Evolutionary conservation across 2,329 filamentous ascomycete species (phyloP), one percentile per base, ranked within the genome.

Genomic region (Simplicillium sp.): DNA sequence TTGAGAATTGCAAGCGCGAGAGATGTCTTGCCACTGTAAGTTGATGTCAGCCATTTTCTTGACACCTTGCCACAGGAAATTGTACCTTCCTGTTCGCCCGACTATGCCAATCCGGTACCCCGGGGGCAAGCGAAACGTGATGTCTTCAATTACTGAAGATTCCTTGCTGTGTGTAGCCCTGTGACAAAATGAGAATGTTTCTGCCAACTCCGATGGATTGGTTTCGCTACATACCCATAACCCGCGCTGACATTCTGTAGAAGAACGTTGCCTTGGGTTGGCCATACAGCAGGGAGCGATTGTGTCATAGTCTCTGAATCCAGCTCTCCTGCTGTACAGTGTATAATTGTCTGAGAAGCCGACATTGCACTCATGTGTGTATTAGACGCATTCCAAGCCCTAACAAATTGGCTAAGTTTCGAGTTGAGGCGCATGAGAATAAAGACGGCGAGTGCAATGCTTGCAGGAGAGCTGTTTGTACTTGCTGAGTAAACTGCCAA

Each of bases 41-140:
- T n/a, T 25, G 9, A 20, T 35, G 8, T 33, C 15, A 13, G 13
- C 29, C n/a, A 13, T 13, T 34, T 32, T 7, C n/a, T 14, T 17
- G 15, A 13, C 7, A 15, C 15, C 15, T 28, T n/a, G n/a, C 7
- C 5, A n/a, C 13, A 18, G 9, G 18, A 40, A 17, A 20, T 3
- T 33, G 33, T 36, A 36, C 28, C 34, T 32, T 7, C 68, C 68
- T 6, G 62, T 71, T 3, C 68, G 64, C 2, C 70, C 69, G 33
- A 64, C 64, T 8, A 73, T 59, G 1, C 60, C 67, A 8, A 73
- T 52, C 43, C 67, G 68, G 42, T 68, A 55, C 1, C 67, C 67
- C 0, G 60, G 51, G 2, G 25, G 11, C 13, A 47, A 40, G 1
- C 29, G n/a, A 1, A 50, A 31, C 3, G 43, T 41, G 2, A 47